These are phyloP conservation scores for Solanum hybrid DNA, from an alignment of 305 asterid genomes.

Conservation along the genomic window DNA sequence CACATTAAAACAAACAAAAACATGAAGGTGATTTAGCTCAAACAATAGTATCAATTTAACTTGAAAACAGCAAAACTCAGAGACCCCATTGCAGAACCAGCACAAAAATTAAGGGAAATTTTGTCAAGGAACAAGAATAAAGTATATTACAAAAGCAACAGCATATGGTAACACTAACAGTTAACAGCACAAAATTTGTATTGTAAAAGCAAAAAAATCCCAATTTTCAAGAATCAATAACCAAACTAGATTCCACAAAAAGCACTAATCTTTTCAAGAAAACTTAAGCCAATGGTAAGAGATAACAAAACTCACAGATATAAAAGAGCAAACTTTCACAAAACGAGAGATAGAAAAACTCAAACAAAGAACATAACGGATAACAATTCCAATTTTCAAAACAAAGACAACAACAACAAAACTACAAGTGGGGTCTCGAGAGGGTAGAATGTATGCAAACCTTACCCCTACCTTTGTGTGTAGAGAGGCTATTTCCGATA, in stretches of 20 bases:
- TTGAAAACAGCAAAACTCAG: not conserved
- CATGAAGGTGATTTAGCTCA: not conserved
- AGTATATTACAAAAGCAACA: not conserved
- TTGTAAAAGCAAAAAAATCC: not conserved
- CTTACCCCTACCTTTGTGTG: not conserved
- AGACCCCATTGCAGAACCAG: not conserved
- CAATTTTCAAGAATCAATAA: not conserved
- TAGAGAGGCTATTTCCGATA: not conserved
- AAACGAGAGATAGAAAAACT: not conserved
- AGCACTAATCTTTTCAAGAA: not conserved
- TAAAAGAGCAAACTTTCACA: not conserved
- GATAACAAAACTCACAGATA: not conserved
- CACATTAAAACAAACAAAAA: not conserved
- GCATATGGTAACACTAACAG: not conserved
- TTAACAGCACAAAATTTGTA: not conserved
- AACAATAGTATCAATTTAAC: not conserved
- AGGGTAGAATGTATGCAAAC: not conserved
- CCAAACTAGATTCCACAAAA: not conserved
- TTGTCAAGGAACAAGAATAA: not conserved
- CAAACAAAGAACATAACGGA: not conserved
- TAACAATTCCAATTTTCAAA: not conserved
- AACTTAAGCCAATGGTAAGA: not conserved
- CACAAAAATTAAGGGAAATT: not conserved
- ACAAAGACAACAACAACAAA: not conserved
- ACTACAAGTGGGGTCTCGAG: not conserved